phyloP scores from a whole-genome alignment of 441 rosid species.

The Manihot esculenta region DNA sequence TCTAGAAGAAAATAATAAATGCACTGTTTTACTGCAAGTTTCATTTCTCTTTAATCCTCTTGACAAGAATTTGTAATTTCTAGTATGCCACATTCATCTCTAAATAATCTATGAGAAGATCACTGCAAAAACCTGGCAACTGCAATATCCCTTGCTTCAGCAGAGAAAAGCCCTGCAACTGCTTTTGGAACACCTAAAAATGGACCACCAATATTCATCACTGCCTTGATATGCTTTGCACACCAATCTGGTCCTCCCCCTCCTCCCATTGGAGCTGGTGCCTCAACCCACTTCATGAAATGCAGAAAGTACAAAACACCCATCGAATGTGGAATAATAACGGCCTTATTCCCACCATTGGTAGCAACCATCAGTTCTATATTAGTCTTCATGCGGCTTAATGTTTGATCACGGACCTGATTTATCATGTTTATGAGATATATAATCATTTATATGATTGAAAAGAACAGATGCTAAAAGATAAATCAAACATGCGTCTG shows the following conservation, averaged over 20 bases:
- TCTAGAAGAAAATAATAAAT: neutral
- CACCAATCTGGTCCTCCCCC: constrained; percentile 98
- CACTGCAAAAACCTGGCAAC: constrained; percentile 65
- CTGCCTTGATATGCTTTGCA: constrained; percentile 83
- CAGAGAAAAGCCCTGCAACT: constrained; percentile 79
- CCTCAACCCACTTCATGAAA: constrained; percentile 99
- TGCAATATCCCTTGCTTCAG: constrained; percentile 93
- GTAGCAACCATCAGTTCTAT: constrained; percentile 87
- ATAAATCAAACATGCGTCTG: neutral
- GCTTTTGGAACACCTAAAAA: constrained; percentile 96
- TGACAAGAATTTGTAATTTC: neutral
- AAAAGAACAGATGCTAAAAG: neutral
- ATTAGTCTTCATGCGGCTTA: constrained; percentile 81
- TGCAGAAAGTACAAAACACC: constrained; percentile 91
- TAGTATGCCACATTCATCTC: neutral
- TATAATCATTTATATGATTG: constrained; percentile 6
- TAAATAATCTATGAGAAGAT: constrained; percentile 18
- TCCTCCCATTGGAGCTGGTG: constrained; percentile 97
- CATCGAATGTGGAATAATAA: constrained; percentile 95
- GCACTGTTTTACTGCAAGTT: neutral
- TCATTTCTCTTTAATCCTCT: neutral
- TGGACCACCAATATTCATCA: constrained; percentile 92
- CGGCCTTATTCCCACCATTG: constrained; percentile 79
- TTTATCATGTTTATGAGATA: constrained; percentile 13
- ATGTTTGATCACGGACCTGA: constrained; percentile 89